phyloP scores from a whole-genome alignment of 1,284 basidiomycete species.

The Leccinum fallax region DNA sequence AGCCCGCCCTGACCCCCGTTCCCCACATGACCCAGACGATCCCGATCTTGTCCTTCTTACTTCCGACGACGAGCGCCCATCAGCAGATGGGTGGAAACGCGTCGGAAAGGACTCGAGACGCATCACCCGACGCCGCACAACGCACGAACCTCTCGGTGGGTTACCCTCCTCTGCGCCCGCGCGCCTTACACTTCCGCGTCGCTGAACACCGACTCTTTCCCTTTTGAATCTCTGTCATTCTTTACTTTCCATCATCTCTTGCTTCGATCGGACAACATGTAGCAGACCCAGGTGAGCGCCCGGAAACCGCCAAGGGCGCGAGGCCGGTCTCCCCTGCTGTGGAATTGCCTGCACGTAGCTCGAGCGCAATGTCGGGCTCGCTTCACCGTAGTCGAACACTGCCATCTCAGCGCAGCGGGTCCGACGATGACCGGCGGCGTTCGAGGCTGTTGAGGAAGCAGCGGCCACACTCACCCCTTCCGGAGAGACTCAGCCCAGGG shows the following conservation, averaged over 20 bases:
- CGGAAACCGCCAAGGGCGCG: constrained; percentile 24
- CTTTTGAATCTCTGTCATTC: constrained; percentile 5
- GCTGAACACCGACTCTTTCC: constrained; percentile 28
- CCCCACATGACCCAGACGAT: constrained; percentile 28
- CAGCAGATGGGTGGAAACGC: constrained; percentile 50
- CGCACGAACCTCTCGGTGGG: constrained; percentile 55
- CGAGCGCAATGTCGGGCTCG: constrained; percentile 26
- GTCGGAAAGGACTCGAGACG: constrained; percentile 43
- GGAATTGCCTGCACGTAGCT: constrained; percentile 40
- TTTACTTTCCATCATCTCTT: constrained; percentile 9
- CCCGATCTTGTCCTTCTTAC: constrained; percentile 43
- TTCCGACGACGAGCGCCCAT: constrained; percentile 49
- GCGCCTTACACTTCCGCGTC: constrained; percentile 31
- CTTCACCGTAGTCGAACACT: constrained; percentile 61
- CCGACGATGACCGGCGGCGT: constrained; percentile 42
- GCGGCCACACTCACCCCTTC: constrained; percentile 40
- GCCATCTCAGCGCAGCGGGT: constrained; percentile 43
- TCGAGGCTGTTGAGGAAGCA: constrained; percentile 52
- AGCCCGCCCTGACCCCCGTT: constrained; percentile 10
- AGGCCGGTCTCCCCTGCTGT: constrained; percentile 45
- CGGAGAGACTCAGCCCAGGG: constrained; percentile 23
- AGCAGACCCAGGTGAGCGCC: constrained; percentile 24
- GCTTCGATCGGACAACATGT: constrained; percentile 3
- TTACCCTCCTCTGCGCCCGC: constrained; percentile 39
- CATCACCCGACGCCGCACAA: constrained; percentile 56